Percentiles rank a stretch among this genome's conserved stretches.
Conservation (phyloP, 192 early-diverging fungal species). For the Glomus cerebriforme region DNA sequence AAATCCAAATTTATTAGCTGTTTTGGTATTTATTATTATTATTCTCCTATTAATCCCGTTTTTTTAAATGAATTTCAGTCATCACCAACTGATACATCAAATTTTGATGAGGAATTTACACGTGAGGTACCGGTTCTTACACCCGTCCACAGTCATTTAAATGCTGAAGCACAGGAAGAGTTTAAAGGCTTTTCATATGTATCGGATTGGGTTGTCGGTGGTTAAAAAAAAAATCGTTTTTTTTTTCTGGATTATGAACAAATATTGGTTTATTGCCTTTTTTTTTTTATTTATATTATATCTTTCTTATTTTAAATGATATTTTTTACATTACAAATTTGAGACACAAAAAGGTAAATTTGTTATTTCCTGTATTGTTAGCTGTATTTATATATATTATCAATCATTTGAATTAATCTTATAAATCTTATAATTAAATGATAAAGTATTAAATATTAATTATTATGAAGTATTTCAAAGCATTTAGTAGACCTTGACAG, state of each 20-base stretch:
- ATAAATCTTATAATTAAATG: no score
- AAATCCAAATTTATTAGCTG: not conserved
- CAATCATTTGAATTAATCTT: no score
- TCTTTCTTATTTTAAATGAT: no score
- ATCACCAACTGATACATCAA: constrained; percentile 85
- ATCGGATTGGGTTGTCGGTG: constrained; percentile 71
- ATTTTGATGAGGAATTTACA: constrained; percentile 99
- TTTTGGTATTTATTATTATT: not conserved
- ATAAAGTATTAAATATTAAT: no score
- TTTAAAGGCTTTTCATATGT: constrained; percentile 94
- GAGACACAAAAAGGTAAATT: no score
- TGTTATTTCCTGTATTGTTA: no score
- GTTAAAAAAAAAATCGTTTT: not conserved
- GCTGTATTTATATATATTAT: no score
- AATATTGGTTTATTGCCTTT: no score
- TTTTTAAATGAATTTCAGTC: constrained; percentile 10
- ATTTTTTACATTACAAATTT: no score
- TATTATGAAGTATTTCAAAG: no score
- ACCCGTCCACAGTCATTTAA: constrained; percentile 83
- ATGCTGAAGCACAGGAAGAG: constrained; percentile 85
- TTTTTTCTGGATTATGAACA: not conserved
- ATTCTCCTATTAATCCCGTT: not conserved
- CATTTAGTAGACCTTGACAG: no score
- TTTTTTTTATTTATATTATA: no score
- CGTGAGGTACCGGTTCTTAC: constrained; percentile 90